Conservation (phyloP, 2,329 filamentous ascomycete species). For the Arthrocladium fulminans region DNA sequence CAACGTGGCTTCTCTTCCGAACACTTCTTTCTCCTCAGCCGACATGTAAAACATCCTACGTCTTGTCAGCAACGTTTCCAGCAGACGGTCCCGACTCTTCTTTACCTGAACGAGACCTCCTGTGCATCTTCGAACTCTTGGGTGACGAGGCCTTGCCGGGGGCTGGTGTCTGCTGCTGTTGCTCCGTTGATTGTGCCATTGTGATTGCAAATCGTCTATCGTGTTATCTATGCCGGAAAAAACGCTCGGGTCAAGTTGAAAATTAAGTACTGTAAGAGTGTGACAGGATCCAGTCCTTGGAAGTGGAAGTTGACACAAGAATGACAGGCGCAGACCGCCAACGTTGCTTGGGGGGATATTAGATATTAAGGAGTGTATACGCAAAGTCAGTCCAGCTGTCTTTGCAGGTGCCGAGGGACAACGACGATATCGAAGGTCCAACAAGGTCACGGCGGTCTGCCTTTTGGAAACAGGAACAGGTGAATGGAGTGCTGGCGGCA, state of each 20-base stretch:
- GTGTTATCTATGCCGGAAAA: not conserved
- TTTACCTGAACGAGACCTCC: slow-evolving; percentile 88
- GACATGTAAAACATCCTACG: slow-evolving; percentile 58
- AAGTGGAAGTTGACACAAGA: not conserved
- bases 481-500: slow-evolving; percentile 4
- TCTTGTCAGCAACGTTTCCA: slow-evolving; percentile 5
- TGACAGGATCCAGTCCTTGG: slow-evolving; percentile 6
- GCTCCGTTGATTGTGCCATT: slow-evolving; percentile 19
- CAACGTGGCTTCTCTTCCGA: slow-evolving; percentile 58
- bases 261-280: slow-evolving; percentile 3
- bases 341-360: slow-evolving; percentile 1
- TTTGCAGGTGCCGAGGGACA: slow-evolving; percentile 27
- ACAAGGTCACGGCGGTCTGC: slow-evolving; percentile 8
- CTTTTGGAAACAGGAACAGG: slow-evolving; percentile 3
- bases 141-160: slow-evolving; percentile 27
- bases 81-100: slow-evolving; percentile 23
- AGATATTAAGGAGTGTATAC: slow-evolving; percentile 24
- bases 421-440: slow-evolving; percentile 15
- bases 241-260: slow-evolving; percentile 5
- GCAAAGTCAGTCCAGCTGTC: slow-evolving; percentile 37
- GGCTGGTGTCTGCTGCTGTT: slow-evolving; percentile 20
- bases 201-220: not conserved
- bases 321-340: not conserved
- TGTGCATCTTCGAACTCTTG: slow-evolving; percentile 68
- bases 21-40: slow-evolving; percentile 60